Evolutionary conservation across 2,329 filamentous ascomycete species (phyloP), one percentile per base, ranked within the genome.

Genomic region (Nemania sp.): DNA sequence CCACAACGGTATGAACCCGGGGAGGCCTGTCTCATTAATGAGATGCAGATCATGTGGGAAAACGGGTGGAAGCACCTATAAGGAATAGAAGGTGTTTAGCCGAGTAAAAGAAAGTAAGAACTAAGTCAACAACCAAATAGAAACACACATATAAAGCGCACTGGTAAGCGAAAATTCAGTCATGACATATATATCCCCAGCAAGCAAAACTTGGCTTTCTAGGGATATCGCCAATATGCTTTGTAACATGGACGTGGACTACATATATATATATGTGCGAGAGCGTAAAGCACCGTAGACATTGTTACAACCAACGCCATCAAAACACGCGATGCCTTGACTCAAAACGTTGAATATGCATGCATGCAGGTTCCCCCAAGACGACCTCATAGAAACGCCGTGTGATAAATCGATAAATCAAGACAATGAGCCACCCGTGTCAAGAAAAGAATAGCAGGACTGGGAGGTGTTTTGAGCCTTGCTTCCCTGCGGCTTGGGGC

Each of bases 31-130:
- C 75, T 85, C 59, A 82, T 86, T 56, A 81, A 85, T 66, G 83
- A 86, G 73, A 85, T 84, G 81, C 83, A 85, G 68, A 81, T 86
- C 64, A 77, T 86, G 73, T 82, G 80, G 71, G 73, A 76, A 66
- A 85, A 85, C 68, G 83, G 83, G 29, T 86, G 83, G 83, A 82
- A 80, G 62, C 83, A 86, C 73, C 71, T 85, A 53, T 85, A 76
- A 64, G 50, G n/a, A 53, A 15, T 1, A 46, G 35, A 37, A 32
- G 17, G 21, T 39, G 60, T 58, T 17, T 11, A 45, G 40, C 5
- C n/a, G 53, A 51, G 13, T 6, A 43, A 40, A 29, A 49, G 17
- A 43, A 6, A 5, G 60, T 20, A 49, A 50, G 32, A 39, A 39
- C 5, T 12, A 12, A n/a, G 34, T 32, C 32, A 21, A 35, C 53